Evolutionary conservation across 352 stramenopile genomes (phyloP).

Genomic region (Phytophthora pisi): DNA sequence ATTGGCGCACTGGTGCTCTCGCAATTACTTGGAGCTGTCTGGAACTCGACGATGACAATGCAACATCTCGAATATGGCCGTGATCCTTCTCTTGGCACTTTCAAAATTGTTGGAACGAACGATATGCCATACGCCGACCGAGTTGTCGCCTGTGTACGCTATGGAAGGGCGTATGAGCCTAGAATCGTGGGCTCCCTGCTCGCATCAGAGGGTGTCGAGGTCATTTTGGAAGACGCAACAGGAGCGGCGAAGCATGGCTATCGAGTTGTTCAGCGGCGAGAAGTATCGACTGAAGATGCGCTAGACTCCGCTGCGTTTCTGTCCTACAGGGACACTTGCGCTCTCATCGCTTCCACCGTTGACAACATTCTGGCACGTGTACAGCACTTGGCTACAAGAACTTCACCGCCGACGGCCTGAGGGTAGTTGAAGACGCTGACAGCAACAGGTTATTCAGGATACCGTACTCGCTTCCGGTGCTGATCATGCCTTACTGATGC

Average conservation of each 20-base stretch:
- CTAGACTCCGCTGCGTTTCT: conserved; percentile 2
- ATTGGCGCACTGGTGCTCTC: too few species aligned
- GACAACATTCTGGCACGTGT: conserved; percentile 26
- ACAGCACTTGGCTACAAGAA: conserved; percentile 18
- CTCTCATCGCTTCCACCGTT: conserved; percentile 16
- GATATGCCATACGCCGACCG: conserved; percentile 51
- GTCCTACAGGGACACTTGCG: neutral
- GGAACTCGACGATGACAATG: neutral
- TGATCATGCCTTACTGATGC: conserved; percentile 45
- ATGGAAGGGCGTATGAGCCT: conserved; percentile 27
- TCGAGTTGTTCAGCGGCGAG: conserved; percentile 9
- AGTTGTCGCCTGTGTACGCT: conserved; percentile 33
- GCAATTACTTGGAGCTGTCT: too few species aligned
- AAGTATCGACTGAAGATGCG: conserved; percentile 29
- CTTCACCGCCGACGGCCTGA: conserved; percentile 22
- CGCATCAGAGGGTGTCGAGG: neutral
- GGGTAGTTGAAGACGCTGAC: conserved; percentile 22
- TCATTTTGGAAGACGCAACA: conserved; percentile 4
- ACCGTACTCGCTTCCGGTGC: conserved; percentile 31
- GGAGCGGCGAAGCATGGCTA: conserved; percentile 11
- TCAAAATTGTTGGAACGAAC: conserved; percentile 34
- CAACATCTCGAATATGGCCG: conserved; percentile 10
- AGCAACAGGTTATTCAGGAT: conserved; percentile 24
- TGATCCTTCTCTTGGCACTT: conserved; percentile 1
- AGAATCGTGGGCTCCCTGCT: conserved; percentile 33